Evolutionary conservation across 192 early-diverging fungal genomes (phyloP), one percentile per base, ranked within the genome.

Genomic region (Jimgerdemannia lactiflua): DNA sequence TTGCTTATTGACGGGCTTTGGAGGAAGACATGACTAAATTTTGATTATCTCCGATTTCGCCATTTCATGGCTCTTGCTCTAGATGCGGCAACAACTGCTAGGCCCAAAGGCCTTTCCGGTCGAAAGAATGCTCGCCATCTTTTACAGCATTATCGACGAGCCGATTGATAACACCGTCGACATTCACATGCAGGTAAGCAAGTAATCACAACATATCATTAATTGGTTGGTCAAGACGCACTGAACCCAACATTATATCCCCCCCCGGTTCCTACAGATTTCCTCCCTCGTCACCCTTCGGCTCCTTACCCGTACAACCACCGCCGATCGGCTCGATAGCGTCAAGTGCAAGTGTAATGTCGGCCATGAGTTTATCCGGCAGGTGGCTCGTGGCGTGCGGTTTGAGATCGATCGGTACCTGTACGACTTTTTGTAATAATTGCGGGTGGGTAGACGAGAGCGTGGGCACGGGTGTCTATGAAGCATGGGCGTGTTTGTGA

Each of bases 91-190:
- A 78, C 96, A 97, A 74, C 84, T 98, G 3, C 78, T 96, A 9
- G 98, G 98, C 0, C 97, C 98, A 3, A 96, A 94, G 76, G 76
- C 91, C 4, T 99, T 99, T 85, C 93, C 93, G 0, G 84, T 99
- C n/a, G 97, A 99, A 75, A 89, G 98, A 39, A 92, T 99, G 94
- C 79, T 97, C 76, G 98, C 98, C 64, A 98, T 99, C 66, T 98
- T 98, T 81, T 95, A 97, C 80, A 94, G 91, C 75, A 92, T 96
- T 20, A 82, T 95, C 19, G 90, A 89, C 3, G 90, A 94, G 54
- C 82, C 87, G 4, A 79, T 91, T 4, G 94, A 95, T 19, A 87
- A 89, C 69, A 89, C 85, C 4, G 87, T 96, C 4, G 94, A 95
- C 77, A 89, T 95, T 18, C 88, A 92, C 49, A 79, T 80, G 1